phyloP scores from a whole-genome alignment of 1,284 basidiomycete genomes.

The Ceratobasidium sp. region DNA sequence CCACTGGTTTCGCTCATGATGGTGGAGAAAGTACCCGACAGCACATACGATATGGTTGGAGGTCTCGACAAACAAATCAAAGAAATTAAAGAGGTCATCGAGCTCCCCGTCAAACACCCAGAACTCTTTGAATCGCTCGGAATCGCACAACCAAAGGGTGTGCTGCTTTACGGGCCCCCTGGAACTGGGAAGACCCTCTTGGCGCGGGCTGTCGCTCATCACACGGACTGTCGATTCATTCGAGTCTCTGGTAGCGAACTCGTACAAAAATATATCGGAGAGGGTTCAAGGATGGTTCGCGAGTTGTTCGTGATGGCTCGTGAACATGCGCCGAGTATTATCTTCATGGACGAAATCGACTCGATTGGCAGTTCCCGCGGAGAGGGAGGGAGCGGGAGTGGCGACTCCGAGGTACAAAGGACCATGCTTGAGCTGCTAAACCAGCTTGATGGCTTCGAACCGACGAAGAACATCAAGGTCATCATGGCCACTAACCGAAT shows the following conservation, averaged over 20 bases:
- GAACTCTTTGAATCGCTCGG: conserved; percentile 97
- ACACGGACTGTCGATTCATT: conserved; percentile 99
- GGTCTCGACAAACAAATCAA: conserved; percentile 98
- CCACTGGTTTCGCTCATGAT: conserved; percentile 98
- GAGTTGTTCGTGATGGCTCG: conserved; percentile 99
- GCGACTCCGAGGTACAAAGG: conserved; percentile 96
- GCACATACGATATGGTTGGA: conserved; percentile 99
- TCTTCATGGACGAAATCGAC: conserved; percentile 99
- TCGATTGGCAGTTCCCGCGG: conserved; percentile 95
- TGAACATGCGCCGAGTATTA: conserved; percentile 98
- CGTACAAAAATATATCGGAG: conserved; percentile 99
- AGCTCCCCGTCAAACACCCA: conserved; percentile 97
- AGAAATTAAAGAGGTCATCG: conserved; percentile 99
- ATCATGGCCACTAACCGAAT: conserved; percentile 74
- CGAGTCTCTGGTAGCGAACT: conserved; percentile 95
- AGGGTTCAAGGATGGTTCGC: conserved; percentile 95
- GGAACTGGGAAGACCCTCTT: conserved; percentile 97
- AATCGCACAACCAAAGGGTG: conserved; percentile 98
- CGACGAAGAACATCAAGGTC: conserved; percentile 96
- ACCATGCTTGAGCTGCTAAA: conserved; percentile 98
- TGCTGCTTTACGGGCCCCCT: conserved; percentile 94
- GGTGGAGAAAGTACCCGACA: conserved; percentile 99
- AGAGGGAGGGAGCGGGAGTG: conserved; percentile 87
- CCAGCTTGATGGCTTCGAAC: conserved; percentile 97
- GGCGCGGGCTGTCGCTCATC: conserved; percentile 94